phyloP scores from a whole-genome alignment of 2,329 filamentous ascomycete genomes.

The Aureobasidium sp. region DNA sequence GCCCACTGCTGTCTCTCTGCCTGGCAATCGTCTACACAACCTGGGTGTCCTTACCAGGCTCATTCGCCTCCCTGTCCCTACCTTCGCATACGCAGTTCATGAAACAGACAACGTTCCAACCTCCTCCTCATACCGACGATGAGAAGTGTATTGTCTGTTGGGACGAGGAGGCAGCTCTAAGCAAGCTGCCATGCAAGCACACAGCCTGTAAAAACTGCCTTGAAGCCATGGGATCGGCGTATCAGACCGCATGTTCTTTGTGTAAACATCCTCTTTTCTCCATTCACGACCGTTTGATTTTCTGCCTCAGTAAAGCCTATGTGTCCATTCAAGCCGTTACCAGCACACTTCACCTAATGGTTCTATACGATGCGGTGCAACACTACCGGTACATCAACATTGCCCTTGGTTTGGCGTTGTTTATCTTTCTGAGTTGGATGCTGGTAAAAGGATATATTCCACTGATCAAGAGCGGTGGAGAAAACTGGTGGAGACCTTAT shows the following conservation, averaged over 20 bases:
- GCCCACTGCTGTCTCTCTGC: neutral
- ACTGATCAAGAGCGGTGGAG: neutral
- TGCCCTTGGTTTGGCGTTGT: neutral
- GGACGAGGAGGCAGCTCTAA: neutral
- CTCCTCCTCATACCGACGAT: neutral
- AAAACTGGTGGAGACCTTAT: neutral
- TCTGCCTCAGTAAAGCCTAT: neutral
- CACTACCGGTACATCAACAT: neutral
- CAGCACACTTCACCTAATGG: neutral
- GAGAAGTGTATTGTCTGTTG: neutral
- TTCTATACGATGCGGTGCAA: neutral
- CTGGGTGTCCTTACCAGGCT: neutral
- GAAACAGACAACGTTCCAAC: neutral
- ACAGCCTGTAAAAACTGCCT: neutral
- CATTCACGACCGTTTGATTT: neutral
- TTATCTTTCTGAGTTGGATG: neutral
- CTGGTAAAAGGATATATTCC: neutral
- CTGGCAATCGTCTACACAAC: neutral
- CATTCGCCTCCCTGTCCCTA: neutral
- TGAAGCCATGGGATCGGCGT: neutral
- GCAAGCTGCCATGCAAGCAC: neutral
- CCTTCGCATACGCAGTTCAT: neutral
- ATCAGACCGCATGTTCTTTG: neutral
- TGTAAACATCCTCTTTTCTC: neutral
- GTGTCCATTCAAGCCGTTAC: neutral